Evolutionary conservation across 2,329 filamentous ascomycete genomes (phyloP), one percentile per base, ranked within the genome.

Genomic region (Pestalotiopsis sp.): DNA sequence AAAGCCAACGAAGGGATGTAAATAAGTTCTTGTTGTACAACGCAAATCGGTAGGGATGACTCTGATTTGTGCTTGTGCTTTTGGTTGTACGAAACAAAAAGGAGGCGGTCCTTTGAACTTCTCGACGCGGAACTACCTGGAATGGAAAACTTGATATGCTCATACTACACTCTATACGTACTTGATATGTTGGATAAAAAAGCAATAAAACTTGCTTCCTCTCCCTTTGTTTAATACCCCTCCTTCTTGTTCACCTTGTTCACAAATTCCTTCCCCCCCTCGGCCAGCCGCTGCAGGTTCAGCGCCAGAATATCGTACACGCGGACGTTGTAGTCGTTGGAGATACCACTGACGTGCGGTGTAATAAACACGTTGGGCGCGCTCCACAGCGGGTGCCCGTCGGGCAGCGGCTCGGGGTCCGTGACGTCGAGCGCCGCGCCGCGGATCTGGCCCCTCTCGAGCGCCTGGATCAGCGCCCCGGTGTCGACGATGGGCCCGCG

Each of bases 361-460:
- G 77, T 78, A 63, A 92, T 84, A 68, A 89, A 84, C 20, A 89
- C 81, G 76, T 92, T 91, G 26, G 85, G 82, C 68, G 86, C 80
- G 58, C 83, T 83, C 91, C 91, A 93, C 58, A 93, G 77, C 69
- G 88, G 85, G 74, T 89, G 85, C 24, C 88, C 86, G 17, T 77
- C 73, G 0, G 89, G 90, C 70, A 93, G 75, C 0, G 91, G 91
- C 73, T 93, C 91, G 0, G 90, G 90, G 71, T 92, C 89, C 2
- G 90, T 89, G 1, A 92, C 91, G 76, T 92, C 91, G 60, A 92
- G 78, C 1, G 89, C 89, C 0, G 90, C 91, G 26, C 90, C 90
- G 20, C 80, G 69, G 67, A 77, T 75, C 74, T 68, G 73, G 61
- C 73, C 75, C 38, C 72, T 70, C 65, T 80, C 74, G 22, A 92